These are phyloP conservation scores for Asterochloris erici DNA, from an alignment of 139 green algal genomes.

Conservation along the genomic window DNA sequence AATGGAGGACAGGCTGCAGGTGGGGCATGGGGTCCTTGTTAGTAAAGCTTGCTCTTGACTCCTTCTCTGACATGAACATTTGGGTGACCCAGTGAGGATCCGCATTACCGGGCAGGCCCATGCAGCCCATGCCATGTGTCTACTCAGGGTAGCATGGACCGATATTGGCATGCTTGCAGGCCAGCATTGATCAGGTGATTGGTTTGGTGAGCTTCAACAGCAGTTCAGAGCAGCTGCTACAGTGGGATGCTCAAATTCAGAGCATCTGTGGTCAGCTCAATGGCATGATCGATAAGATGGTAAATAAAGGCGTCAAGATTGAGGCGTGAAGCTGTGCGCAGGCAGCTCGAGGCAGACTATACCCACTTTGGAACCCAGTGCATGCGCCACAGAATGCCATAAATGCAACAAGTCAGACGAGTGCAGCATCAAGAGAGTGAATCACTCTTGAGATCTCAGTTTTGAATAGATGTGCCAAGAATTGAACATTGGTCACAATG, in stretches of 20 bases:
- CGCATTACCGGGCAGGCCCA: neutral
- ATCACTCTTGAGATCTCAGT: no score
- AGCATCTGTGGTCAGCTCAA: conserved; percentile 53
- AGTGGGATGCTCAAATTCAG: conserved; percentile 79
- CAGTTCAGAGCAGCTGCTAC: conserved; percentile 56
- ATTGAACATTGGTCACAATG: no score
- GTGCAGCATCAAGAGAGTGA: no score
- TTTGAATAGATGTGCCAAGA: no score
- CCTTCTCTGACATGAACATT: no score
- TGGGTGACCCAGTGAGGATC: no score
- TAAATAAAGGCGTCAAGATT: neutral
- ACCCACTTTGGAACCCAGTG: no score
- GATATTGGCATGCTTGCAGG: conserved; percentile 29
- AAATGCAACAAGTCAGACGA: no score
- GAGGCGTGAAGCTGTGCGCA: neutral
- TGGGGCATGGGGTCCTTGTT: neutral
- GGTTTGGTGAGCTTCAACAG: conserved; percentile 76
- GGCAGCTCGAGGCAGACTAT: no score
- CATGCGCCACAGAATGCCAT: no score
- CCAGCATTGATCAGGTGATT: conserved; percentile 88
- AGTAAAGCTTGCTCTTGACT: neutral
- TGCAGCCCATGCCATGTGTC: neutral
- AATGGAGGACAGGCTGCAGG: conserved; percentile 66
- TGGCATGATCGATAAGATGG: conserved; percentile 28
- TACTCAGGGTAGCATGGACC: neutral